A percentile compares a stretch with the other conserved stretches of the same genome.
Evolutionary conservation across 2,329 filamentous ascomycete species (phyloP).

Genomic region (Diaporthe eres): DNA sequence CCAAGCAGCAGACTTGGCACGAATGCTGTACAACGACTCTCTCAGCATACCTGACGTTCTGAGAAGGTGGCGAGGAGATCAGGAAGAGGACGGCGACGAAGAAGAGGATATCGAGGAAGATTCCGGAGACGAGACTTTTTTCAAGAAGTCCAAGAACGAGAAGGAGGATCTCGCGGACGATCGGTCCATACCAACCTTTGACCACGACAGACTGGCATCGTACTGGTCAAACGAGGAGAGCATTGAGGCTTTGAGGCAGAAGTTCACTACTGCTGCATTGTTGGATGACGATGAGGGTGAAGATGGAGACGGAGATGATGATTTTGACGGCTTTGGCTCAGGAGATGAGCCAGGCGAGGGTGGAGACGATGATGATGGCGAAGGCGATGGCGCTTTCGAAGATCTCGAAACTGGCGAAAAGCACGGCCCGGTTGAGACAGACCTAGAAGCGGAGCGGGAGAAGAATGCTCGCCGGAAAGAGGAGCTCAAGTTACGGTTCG

Average conservation of each 20-base stretch:
- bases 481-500: constrained; percentile 93
- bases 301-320: constrained; percentile 56
- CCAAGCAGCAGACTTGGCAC: constrained; percentile 84
- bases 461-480: constrained; percentile 94
- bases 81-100: constrained; percentile 63
- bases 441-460: constrained; percentile 88
- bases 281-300: constrained; percentile 68
- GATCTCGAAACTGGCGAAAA: constrained; percentile 86
- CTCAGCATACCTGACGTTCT: constrained; percentile 83
- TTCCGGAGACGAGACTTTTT: constrained; percentile 73
- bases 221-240: constrained; percentile 89
- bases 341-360: constrained; percentile 60
- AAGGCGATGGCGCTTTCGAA: constrained; percentile 67
- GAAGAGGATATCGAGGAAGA: constrained; percentile 68
- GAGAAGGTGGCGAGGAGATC: constrained; percentile 82
- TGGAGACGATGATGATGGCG: constrained; percentile 62
- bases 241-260: constrained; percentile 79
- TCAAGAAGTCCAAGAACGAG: constrained; percentile 74
- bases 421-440: constrained; percentile 59
- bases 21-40: constrained; percentile 89
- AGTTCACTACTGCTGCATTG: constrained; percentile 81
- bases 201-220: constrained; percentile 84
- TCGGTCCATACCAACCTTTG: constrained; percentile 81
- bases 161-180: constrained; percentile 83
- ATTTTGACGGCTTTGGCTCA: constrained; percentile 52